A percentile compares a stretch with the other conserved stretches of the same genome.
Evolutionary conservation across 768 basidiomycete genomes (phyloP).

Genomic region (Lactifluus volemus): DNA sequence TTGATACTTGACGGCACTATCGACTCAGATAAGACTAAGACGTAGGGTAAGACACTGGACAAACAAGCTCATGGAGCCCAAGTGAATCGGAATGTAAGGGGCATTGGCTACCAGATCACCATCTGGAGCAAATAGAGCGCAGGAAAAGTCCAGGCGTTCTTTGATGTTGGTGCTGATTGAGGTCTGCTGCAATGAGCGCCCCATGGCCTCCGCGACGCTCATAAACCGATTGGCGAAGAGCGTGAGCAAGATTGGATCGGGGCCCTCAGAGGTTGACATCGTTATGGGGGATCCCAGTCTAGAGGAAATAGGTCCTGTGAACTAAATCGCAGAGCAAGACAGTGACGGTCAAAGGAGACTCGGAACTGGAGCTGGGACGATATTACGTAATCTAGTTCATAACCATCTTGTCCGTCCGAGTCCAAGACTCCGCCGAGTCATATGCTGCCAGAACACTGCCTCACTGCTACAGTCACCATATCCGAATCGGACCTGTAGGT

Average conservation of each 20-base stretch:
- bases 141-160: constrained; percentile 91
- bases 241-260: constrained; percentile 82
- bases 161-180: constrained; percentile 94
- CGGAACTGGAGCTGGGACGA: neutral
- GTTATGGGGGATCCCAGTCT: neutral
- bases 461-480: too few relatives aligned
- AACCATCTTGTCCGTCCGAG: too few relatives aligned
- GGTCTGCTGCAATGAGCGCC: constrained; percentile 80
- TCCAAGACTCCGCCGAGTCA: too few relatives aligned
- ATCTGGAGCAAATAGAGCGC: constrained; percentile 90
- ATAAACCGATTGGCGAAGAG: constrained; percentile 96
- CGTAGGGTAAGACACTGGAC: constrained; percentile 22
- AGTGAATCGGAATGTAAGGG: constrained; percentile 81
- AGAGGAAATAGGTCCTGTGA: neutral
- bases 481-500: too few relatives aligned
- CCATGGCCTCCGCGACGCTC: constrained; percentile 97
- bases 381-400: too few relatives aligned
- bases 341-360: too few relatives aligned
- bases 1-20: constrained; percentile 79
- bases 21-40: neutral
- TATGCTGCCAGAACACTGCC: too few relatives aligned
- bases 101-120: constrained; percentile 94
- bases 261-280: constrained; percentile 27
- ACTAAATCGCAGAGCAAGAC: neutral
- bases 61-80: constrained; percentile 88